Evolutionary conservation across 768 basidiomycete genomes (phyloP).

Genomic region (Bullera alba): DNA sequence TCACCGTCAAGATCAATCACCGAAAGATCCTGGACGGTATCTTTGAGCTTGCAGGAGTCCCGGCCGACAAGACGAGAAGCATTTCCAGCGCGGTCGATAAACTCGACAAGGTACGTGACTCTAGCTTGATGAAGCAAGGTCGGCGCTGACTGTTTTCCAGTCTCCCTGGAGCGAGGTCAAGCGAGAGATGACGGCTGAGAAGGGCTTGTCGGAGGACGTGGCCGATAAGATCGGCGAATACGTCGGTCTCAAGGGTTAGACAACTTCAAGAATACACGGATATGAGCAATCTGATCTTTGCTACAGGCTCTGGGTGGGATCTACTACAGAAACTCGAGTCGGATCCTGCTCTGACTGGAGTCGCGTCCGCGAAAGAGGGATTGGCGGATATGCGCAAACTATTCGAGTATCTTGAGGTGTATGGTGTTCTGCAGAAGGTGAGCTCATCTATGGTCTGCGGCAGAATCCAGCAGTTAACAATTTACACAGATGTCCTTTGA

Average conservation of each 20-base stretch:
- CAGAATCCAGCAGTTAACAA: not conserved
- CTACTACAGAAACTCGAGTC: constrained; percentile 64
- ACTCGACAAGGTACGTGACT: constrained; percentile 72
- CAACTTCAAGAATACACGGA: not conserved
- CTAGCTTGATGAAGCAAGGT: not conserved
- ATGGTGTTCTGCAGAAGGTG: constrained; percentile 71
- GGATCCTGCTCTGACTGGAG: constrained; percentile 61
- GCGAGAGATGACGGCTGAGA: constrained; percentile 94
- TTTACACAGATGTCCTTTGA: constrained; percentile 77
- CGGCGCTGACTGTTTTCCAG: constrained; percentile 46
- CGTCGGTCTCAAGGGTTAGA: constrained; percentile 82
- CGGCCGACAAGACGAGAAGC: constrained; percentile 73
- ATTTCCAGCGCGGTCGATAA: constrained; percentile 98
- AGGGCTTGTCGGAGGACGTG: constrained; percentile 68
- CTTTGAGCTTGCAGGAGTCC: constrained; percentile 93
- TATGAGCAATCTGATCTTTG: constrained; percentile 1
- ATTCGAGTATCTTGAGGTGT: constrained; percentile 74
- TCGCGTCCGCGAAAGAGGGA: constrained; percentile 71
- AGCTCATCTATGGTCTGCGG: constrained; percentile 8
- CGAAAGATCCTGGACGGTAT: constrained; percentile 95
- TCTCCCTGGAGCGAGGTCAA: constrained; percentile 84
- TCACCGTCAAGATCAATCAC: constrained; percentile 92
- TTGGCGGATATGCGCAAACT: constrained; percentile 77
- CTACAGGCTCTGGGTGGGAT: constrained; percentile 60
- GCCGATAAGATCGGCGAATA: constrained; percentile 97